Percentiles rank a stretch among this genome's conserved stretches.
Conservation (phyloP, 108 stramenopile species). For the Cyclotella distinguenda region DNA sequence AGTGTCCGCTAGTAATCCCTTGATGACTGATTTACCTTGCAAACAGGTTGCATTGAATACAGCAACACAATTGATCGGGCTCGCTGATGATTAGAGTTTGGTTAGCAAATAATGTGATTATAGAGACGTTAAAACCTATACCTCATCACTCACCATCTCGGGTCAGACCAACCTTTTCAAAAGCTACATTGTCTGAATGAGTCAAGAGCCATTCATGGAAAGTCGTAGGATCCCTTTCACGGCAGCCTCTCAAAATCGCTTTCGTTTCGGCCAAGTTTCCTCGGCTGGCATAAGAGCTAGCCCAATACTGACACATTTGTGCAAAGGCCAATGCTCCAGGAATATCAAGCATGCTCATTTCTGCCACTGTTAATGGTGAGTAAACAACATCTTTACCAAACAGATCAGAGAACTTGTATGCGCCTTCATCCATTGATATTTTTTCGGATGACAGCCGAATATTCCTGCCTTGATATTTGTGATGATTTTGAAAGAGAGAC, state of each 20-base stretch:
- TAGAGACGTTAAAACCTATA: neutral
- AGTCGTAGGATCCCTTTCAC: constrained; percentile 33
- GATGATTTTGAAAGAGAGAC: constrained; percentile 21
- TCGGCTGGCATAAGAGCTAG: constrained; percentile 17
- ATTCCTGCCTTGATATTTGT: constrained; percentile 40
- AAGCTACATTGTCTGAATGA: constrained; percentile 54
- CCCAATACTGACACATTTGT: constrained; percentile 69
- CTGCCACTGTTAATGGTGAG: constrained; percentile 53
- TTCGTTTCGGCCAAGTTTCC: constrained; percentile 47
- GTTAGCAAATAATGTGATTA: neutral
- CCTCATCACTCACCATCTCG: constrained; percentile 33
- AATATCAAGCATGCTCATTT: constrained; percentile 49
- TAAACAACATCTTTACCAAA: constrained; percentile 72
- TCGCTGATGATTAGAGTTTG: constrained; percentile 14
- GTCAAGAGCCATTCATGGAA: constrained; percentile 62
- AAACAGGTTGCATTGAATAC: constrained; percentile 60
- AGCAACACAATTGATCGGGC: constrained; percentile 44
- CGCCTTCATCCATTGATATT: constrained; percentile 60
- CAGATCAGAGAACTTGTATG: constrained; percentile 49
- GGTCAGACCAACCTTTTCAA: constrained; percentile 51
- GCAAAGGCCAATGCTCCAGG: constrained; percentile 47
- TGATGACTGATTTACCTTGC: constrained; percentile 55
- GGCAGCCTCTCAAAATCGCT: constrained; percentile 12
- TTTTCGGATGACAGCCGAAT: constrained; percentile 42
- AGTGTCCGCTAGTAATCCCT: constrained; percentile 52